Evolutionary conservation across 2,329 filamentous ascomycete species (phyloP), one percentile per base, ranked within the genome.

Genomic region (Periglandula ipomoeae): DNA sequence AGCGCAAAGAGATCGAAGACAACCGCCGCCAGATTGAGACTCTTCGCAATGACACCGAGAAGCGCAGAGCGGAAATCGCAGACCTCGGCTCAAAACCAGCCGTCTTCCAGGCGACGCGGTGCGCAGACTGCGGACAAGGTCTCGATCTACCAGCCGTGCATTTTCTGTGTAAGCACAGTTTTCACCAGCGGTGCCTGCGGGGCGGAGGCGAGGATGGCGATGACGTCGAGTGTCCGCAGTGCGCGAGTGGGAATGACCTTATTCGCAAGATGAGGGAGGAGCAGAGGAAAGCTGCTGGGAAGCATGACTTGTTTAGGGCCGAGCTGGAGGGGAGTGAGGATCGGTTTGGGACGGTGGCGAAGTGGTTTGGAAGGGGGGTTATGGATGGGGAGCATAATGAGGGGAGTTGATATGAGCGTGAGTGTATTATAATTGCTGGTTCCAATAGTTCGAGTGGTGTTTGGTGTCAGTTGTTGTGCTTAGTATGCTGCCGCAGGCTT

Each of bases 151-250:
- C 93, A 0, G 87, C 84, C 0, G 90, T 98, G 43, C 93, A 98
- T 63, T 98, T 98, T 65, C 69, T 98, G 54, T 98, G 93, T 72
- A 95, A 95, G 65, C 93, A 98, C 65, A 90, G 85, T 52, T 98
- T 96, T 73, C 93, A 98, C 63, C 88, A 95, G 69, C 78, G 87
- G 41, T 98, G 91, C 65, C 70, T 98, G 61, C 70, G 74, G 46
- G 65, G 64, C 11, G 71, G 69, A 2, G 68, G 65, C 20, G 48
- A 37, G 30, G 23, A 15, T 13, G 82, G 84, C 22, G 72, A 72
- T 6, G 81, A 83, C 46, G 77, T 83, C 0, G 89, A 96, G 65
- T 98, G 93, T 63, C 89, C 91, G 9, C 76, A 89, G 30, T 98
- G 93, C 60, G 82, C 86, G 23, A 76, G 81, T 19, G 84, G 87